Conservation (phyloP, 164 flowering plant genomes). For the Macadamia tetraphylla region DNA sequence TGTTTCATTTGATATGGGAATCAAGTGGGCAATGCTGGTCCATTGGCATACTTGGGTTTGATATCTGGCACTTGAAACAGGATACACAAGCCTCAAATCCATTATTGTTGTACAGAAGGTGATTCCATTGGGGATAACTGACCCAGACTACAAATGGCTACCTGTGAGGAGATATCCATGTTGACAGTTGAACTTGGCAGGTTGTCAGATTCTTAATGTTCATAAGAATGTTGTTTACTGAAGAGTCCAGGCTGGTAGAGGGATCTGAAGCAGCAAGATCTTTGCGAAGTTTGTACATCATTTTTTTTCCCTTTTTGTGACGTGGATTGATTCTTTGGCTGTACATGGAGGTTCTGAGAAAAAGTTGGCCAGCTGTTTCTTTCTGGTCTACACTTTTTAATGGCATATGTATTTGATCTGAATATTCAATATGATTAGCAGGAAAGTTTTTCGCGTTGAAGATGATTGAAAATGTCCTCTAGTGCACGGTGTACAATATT, state of each 20-base stretch:
- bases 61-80: not conserved
- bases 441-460: not conserved
- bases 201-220: not conserved
- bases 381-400: not conserved
- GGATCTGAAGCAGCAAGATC: not conserved
- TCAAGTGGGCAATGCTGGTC: constrained; percentile 18
- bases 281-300: not conserved
- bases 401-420: not conserved
- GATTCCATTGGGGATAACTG: constrained; percentile 8
- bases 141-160: constrained; percentile 6
- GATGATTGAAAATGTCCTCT: not conserved
- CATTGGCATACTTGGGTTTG: constrained; percentile 6
- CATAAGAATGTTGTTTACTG: constrained; percentile 2
- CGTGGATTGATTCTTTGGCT: constrained; percentile 9
- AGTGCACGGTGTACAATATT: constrained; percentile 1
- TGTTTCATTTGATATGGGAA: constrained; percentile 15
- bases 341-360: not conserved
- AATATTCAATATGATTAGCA: not conserved
- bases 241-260: constrained; percentile 3
- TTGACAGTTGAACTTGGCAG: constrained; percentile 1
- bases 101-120: constrained; percentile 34
- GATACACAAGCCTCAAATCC: constrained; percentile 11
- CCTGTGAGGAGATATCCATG: not conserved
- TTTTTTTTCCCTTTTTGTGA: not conserved
- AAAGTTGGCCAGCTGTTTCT: not conserved